Evolutionary conservation across 1,139 yeast genomes (phyloP).

Genomic region (Magnusiomyces magnusii): DNA sequence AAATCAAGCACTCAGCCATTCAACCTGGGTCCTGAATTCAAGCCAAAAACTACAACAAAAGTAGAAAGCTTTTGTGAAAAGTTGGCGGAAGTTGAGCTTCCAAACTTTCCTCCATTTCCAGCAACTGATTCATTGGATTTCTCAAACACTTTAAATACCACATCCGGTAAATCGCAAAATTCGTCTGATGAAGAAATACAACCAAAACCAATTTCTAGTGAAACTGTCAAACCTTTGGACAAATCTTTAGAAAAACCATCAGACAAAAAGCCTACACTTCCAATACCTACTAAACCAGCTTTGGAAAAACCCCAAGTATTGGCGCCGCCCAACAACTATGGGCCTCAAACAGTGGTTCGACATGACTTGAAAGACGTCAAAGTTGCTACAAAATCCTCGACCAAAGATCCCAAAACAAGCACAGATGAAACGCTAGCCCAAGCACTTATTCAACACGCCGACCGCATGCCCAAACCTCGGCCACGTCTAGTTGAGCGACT

Average conservation of each 20-base stretch:
- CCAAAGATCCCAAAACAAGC: background rate
- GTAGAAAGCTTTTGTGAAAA: background rate
- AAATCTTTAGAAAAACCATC: background rate
- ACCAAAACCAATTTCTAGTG: background rate
- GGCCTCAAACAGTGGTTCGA: background rate
- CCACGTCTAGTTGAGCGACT: constrained; percentile 1
- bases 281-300: background rate
- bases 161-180: background rate
- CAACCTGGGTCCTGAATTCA: background rate
- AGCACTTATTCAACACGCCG: background rate
- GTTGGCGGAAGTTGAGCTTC: background rate
- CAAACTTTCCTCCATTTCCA: background rate
- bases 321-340: background rate
- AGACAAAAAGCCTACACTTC: background rate
- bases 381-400: background rate
- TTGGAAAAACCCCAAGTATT: background rate
- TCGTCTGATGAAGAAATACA: no score
- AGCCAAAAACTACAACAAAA: background rate
- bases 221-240: background rate
- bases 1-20: background rate
- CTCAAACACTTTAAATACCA: no score
- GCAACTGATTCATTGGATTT: no score
- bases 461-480: constrained; percentile 2
- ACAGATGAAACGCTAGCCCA: background rate
- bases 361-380: no score